These are phyloP conservation scores for Nepenthes alata DNA, from an alignment of 179 eudicot species.

Conservation along the genomic window DNA sequence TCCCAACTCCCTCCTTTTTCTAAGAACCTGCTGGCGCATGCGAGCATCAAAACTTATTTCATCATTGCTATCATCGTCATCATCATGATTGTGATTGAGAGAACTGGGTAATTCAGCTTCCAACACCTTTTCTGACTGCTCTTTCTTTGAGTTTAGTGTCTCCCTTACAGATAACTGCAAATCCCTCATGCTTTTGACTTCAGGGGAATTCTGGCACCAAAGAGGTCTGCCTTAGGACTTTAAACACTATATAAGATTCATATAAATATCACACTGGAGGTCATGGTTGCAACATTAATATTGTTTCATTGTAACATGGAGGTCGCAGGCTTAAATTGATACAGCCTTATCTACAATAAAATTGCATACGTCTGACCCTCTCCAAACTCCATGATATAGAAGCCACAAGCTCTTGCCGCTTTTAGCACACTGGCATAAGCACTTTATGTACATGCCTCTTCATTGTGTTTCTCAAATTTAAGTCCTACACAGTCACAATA, in stretches of 20 bases:
- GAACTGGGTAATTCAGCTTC: conserved; percentile 25
- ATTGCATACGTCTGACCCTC: too few relatives aligned
- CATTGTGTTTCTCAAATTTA: too few relatives aligned
- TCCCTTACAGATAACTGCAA: conserved; percentile 68
- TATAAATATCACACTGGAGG: too few relatives aligned
- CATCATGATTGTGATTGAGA: conserved; percentile 27
- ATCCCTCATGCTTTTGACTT: conserved; percentile 36
- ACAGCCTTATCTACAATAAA: neutral
- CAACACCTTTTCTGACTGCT: conserved; percentile 30
- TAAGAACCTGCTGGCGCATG: conserved; percentile 84
- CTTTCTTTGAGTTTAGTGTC: conserved; percentile 59
- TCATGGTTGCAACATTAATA: too few relatives aligned
- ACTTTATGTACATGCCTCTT: too few relatives aligned
- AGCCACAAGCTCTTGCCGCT: too few relatives aligned
- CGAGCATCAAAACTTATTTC: conserved; percentile 74
- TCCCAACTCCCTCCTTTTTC: conserved; percentile 55
- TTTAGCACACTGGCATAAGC: too few relatives aligned
- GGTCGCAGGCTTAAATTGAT: too few relatives aligned
- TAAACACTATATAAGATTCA: neutral
- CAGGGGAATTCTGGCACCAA: conserved; percentile 35
- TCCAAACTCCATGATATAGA: too few relatives aligned
- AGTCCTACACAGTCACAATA: too few relatives aligned
- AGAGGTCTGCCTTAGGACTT: neutral
- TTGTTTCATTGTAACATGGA: too few relatives aligned
- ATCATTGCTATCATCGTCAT: conserved; percentile 33